phyloP scores from a whole-genome alignment of 805 yeast species.

The Alloascoidea africana region DNA sequence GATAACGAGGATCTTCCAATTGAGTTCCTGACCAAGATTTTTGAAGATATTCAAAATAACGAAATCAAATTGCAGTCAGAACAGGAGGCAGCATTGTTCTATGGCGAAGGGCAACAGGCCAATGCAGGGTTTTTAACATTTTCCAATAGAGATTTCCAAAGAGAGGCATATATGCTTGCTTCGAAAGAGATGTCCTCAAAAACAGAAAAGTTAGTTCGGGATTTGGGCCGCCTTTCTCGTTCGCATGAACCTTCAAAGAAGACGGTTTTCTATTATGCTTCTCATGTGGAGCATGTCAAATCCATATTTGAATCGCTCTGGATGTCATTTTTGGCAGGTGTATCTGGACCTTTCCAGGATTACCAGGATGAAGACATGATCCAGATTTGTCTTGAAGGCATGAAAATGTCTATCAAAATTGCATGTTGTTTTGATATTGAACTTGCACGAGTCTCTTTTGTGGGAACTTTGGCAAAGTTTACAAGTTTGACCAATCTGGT shows the following conservation, averaged over 20 bases:
- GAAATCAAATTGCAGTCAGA: conserved; percentile 89
- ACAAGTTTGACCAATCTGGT: conserved; percentile 66
- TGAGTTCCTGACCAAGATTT: conserved; percentile 55
- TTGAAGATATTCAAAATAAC: conserved; percentile 60
- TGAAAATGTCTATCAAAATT: conserved; percentile 66
- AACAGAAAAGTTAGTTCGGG: conserved; percentile 71
- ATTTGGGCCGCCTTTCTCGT: conserved; percentile 16
- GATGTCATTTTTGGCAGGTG: conserved; percentile 94
- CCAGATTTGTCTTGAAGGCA: conserved; percentile 63
- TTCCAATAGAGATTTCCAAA: conserved; percentile 53
- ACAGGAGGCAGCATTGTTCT: conserved; percentile 78
- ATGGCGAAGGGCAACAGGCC: conserved; percentile 35
- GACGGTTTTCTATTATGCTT: conserved; percentile 61
- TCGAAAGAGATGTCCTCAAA: conserved; percentile 83
- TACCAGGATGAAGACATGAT: conserved; percentile 57
- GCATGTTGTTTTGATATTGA: conserved; percentile 74
- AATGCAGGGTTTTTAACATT: conserved; percentile 39
- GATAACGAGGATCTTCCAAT: conserved; percentile 75
- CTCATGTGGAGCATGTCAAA: conserved; percentile 78
- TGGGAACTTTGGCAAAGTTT: conserved; percentile 81
- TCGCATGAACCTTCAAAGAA: conserved; percentile 23
- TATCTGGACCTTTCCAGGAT: conserved; percentile 88
- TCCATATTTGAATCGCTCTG: conserved; percentile 89
- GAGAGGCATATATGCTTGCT: conserved; percentile 84
- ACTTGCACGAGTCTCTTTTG: conserved; percentile 76